phyloP scores from a whole-genome alignment of 1,139 yeast species.

The Pichia sp. region DNA sequence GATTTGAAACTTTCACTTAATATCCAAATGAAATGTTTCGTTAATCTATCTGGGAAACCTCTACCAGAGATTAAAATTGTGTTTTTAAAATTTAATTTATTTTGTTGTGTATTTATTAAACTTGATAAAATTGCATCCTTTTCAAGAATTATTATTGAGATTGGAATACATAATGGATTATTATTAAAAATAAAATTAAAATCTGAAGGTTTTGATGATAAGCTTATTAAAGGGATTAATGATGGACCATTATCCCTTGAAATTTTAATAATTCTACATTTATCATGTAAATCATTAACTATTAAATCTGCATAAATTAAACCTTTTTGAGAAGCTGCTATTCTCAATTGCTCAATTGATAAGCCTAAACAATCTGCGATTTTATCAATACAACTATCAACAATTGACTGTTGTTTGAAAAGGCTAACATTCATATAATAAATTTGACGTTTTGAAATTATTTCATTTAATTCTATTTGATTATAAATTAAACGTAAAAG shows the following conservation, averaged over 20 bases:
- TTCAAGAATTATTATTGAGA: slow-evolving; percentile 50
- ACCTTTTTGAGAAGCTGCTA: slow-evolving; percentile 56
- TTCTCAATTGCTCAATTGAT: slow-evolving; percentile 35
- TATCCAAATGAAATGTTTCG: slow-evolving; percentile 49
- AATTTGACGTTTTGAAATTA: slow-evolving; percentile 54
- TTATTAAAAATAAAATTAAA: slow-evolving; percentile 17
- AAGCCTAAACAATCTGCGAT: slow-evolving; percentile 29
- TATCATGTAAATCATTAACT: too few species aligned
- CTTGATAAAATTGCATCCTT: slow-evolving; percentile 42
- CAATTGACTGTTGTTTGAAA: slow-evolving; percentile 42
- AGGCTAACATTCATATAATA: slow-evolving; percentile 58
- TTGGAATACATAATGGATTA: slow-evolving; percentile 15
- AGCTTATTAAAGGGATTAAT: slow-evolving; percentile 28
- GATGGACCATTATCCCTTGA: slow-evolving; percentile 12
- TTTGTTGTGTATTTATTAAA: slow-evolving; percentile 15
- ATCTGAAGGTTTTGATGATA: slow-evolving; percentile 18
- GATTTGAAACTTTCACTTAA: slow-evolving; percentile 36
- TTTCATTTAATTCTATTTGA: slow-evolving; percentile 16
- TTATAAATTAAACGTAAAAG: slow-evolving; percentile 19
- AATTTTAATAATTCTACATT: not conserved
- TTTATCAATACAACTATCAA: slow-evolving; percentile 37
- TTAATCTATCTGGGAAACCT: slow-evolving; percentile 68
- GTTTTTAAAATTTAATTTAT: not conserved
- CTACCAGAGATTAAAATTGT: slow-evolving; percentile 50
- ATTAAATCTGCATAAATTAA: slow-evolving; percentile 38